A percentile compares a stretch with the other conserved stretches of the same genome.
Conservation (phyloP, 257 asterid genomes). For the Cinchona pubescens region DNA sequence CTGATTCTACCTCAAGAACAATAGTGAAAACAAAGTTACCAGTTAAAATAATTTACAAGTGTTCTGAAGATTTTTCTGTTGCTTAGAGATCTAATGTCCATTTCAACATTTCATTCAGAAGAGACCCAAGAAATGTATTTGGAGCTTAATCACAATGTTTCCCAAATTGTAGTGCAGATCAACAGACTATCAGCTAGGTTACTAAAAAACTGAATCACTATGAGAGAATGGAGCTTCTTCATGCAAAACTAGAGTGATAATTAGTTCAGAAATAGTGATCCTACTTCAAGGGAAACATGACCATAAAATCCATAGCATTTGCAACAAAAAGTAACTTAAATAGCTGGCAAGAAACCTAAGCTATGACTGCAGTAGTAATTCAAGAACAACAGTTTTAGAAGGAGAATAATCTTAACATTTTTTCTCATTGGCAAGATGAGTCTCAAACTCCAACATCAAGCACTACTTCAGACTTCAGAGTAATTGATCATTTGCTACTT, state of each 20-base stretch:
- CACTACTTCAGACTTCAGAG: background rate
- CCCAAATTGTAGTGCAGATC: background rate
- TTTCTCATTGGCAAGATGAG: background rate
- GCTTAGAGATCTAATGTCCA: background rate
- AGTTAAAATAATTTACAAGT: too few relatives aligned
- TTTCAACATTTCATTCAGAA: background rate
- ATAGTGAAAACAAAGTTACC: background rate
- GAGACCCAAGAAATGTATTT: background rate
- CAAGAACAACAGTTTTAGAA: background rate
- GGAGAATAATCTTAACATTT: background rate
- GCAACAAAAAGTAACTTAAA: background rate
- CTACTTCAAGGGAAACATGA: background rate
- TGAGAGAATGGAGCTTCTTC: background rate
- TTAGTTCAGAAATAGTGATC: background rate
- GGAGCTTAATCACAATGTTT: background rate
- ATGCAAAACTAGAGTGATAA: constrained; percentile 2
- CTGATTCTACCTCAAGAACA: background rate
- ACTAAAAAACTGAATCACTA: background rate
- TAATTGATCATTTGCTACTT: background rate
- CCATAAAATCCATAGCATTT: background rate
- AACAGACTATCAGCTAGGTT: background rate
- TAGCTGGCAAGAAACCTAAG: background rate
- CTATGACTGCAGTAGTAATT: background rate
- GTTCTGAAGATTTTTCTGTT: background rate
- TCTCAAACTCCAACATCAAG: background rate